phyloP scores from a whole-genome alignment of 176 grass and related monocot genomes.

The Hyparrhenia diplandra region DNA sequence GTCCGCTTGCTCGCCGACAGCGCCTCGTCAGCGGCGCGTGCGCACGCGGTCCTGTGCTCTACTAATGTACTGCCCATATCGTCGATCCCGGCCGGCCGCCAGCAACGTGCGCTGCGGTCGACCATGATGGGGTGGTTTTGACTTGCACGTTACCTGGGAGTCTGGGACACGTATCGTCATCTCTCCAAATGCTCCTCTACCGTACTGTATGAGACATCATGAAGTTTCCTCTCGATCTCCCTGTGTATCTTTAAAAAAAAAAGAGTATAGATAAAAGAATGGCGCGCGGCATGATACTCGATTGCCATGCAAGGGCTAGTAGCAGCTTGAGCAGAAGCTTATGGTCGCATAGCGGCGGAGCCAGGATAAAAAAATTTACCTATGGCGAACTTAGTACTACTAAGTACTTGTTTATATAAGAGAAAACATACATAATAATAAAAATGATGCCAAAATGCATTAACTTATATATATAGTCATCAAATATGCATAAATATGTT shows the following conservation, averaged over 20 bases:
- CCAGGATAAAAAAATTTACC: too few relatives aligned
- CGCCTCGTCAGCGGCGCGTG: conserved; percentile 4
- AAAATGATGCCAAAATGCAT: too few relatives aligned
- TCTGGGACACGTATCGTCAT: neutral
- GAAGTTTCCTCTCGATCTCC: conserved; percentile 23
- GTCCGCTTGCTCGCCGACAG: conserved; percentile 22
- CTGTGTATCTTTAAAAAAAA: neutral
- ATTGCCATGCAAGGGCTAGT: neutral
- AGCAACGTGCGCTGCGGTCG: neutral
- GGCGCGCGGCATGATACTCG: neutral
- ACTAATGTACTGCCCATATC: neutral
- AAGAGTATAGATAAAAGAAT: neutral
- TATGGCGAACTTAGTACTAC: too few relatives aligned
- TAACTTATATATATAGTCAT: too few relatives aligned
- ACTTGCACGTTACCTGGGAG: neutral
- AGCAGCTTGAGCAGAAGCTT: neutral
- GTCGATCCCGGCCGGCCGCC: conserved; percentile 1
- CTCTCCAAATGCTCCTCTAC: neutral
- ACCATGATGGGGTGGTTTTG: conserved; percentile 8
- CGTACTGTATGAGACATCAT: neutral
- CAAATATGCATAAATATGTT: too few relatives aligned
- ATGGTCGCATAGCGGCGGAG: too few relatives aligned
- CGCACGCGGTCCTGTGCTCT: neutral
- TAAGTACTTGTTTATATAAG: too few relatives aligned
- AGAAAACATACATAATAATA: too few relatives aligned